A percentile compares a stretch with the other conserved stretches of the same genome.
Evolutionary conservation across 2,329 filamentous ascomycete species (phyloP).

Genomic region (Aspergillus pseudoterreus): DNA sequence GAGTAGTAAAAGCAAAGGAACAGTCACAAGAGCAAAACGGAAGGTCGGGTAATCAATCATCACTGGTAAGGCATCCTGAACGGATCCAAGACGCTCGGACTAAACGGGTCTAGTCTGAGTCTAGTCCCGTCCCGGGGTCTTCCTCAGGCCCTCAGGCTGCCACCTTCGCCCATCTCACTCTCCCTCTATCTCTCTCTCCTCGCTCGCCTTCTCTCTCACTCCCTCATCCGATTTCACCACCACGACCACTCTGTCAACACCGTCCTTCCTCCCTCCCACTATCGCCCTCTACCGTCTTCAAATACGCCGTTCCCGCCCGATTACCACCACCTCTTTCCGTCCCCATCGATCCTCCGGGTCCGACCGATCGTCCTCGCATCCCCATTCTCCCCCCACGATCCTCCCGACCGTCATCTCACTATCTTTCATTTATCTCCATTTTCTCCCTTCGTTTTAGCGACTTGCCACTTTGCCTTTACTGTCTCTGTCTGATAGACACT

Average conservation of each 20-base stretch:
- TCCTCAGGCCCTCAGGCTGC: conserved; percentile 15
- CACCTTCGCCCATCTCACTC: conserved; percentile 5
- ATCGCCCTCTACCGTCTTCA: neutral
- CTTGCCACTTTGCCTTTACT: conserved; percentile 9
- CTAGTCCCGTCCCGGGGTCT: conserved; percentile 11
- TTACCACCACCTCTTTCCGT: neutral
- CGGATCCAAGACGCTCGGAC: neutral
- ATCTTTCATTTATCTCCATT: neutral
- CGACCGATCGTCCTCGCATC: neutral
- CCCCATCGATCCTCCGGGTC: neutral
- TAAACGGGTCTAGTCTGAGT: neutral
- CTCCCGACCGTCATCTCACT: neutral
- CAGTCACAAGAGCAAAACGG: neutral
- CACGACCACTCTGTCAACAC: neutral
- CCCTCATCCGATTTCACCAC: conserved; percentile 9
- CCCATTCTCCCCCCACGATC: neutral
- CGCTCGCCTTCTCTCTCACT: conserved; percentile 10
- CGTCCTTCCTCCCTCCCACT: neutral
- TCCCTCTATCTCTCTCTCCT: conserved; percentile 2
- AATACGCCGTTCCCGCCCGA: neutral
- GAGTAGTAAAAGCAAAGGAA: too few relatives aligned
- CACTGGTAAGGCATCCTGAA: neutral
- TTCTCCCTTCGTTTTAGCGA: conserved; percentile 7
- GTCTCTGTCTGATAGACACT: conserved; percentile 3
- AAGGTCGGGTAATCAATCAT: neutral